phyloP scores from a whole-genome alignment of 495 filamentous ascomycete species.

The Aspergillus panamensis region DNA sequence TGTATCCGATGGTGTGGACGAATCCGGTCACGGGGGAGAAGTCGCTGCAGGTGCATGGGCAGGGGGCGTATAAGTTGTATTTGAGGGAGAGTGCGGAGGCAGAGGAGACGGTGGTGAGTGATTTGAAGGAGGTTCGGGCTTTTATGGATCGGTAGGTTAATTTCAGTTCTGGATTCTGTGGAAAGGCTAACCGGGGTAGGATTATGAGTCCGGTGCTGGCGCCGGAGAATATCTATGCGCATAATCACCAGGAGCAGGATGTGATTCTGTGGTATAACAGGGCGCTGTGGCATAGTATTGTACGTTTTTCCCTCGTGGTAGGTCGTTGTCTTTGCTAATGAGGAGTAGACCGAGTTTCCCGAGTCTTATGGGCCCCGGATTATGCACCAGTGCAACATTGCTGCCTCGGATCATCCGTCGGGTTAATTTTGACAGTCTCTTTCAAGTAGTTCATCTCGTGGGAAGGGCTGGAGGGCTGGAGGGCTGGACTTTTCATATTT shows the following conservation, averaged over 20 bases:
- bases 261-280: constrained; percentile 13
- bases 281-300: constrained; percentile 9
- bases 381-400: constrained; percentile 13
- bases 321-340: no score
- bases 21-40: constrained; percentile 10
- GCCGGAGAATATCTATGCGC: constrained; percentile 11
- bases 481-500: no score
- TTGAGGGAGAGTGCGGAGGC: neutral
- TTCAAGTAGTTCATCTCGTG: no score
- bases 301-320: neutral
- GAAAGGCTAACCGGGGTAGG: neutral
- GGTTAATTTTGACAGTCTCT: neutral
- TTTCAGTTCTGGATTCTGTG: neutral
- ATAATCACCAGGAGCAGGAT: constrained; percentile 10
- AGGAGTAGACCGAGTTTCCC: constrained; percentile 6
- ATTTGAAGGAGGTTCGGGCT: constrained; percentile 5
- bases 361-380: constrained; percentile 8
- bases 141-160: constrained; percentile 4
- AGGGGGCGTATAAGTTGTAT: constrained; percentile 7
- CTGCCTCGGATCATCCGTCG: constrained; percentile 10
- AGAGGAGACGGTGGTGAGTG: neutral
- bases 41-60: constrained; percentile 4
- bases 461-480: no score
- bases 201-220: constrained; percentile 10
- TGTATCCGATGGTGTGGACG: constrained; percentile 13